Evolutionary conservation across 1,284 basidiomycete species (phyloP).

Genomic region (Cryptococcus floricola): DNA sequence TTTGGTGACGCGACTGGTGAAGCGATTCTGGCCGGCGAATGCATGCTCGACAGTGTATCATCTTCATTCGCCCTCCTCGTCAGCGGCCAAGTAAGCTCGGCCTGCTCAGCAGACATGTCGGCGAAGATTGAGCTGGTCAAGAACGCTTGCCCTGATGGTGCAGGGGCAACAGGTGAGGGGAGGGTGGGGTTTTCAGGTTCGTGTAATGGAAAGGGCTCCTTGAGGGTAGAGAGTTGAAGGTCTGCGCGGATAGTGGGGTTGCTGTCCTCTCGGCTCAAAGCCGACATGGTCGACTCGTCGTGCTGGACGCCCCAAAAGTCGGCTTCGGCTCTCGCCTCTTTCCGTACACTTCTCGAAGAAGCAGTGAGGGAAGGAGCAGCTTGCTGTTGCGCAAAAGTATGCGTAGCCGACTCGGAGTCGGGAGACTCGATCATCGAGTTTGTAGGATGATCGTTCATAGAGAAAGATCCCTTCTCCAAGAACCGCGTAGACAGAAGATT

Average conservation of each 20-base stretch:
- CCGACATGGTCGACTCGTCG: constrained; percentile 3
- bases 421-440: background rate
- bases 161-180: background rate
- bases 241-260: constrained; percentile 24
- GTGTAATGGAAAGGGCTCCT: background rate
- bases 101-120: constrained; percentile 43
- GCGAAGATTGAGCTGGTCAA: constrained; percentile 31
- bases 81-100: constrained; percentile 35
- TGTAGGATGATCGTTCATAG: constrained; percentile 5
- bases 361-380: background rate
- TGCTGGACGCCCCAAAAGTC: constrained; percentile 9
- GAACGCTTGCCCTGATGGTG: constrained; percentile 7
- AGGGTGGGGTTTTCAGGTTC: background rate
- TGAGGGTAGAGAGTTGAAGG: constrained; percentile 17
- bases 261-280: constrained; percentile 10
- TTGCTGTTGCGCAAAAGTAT: no score
- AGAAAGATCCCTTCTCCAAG: constrained; percentile 14
- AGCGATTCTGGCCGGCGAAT: constrained; percentile 13
- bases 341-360: constrained; percentile 2
- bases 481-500: constrained; percentile 28
- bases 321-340: constrained; percentile 4
- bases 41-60: constrained; percentile 23
- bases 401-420: background rate
- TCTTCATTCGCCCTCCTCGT: constrained; percentile 6
- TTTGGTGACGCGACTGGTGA: background rate